Conservation (phyloP, 1,284 basidiomycete genomes). For the Cerioporus squamosus region DNA sequence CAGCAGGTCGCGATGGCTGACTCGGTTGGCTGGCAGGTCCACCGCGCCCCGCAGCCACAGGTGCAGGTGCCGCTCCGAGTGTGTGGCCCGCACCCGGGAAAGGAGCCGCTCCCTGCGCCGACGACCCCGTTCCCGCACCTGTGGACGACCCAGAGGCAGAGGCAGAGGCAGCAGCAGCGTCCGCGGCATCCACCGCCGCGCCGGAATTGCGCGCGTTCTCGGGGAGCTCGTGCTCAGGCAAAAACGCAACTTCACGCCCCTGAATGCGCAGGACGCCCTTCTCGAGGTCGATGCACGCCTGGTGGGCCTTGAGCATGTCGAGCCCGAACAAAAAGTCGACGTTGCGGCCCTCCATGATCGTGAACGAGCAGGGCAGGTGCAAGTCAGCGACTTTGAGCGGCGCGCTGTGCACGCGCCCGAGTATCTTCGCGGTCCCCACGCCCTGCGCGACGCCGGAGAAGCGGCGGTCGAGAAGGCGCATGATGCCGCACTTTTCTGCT, state of each 20-base stretch:
- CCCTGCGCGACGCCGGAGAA: constrained; percentile 94
- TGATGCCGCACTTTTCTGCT: constrained; percentile 92
- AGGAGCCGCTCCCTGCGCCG: constrained; percentile 12
- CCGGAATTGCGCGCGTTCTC: constrained; percentile 64
- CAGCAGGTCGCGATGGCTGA: constrained; percentile 8
- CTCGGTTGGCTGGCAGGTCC: constrained; percentile 13
- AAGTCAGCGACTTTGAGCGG: constrained; percentile 89
- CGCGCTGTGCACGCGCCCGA: constrained; percentile 93
- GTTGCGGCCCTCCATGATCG: constrained; percentile 93
- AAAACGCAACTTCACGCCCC: constrained; percentile 84
- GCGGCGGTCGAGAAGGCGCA: constrained; percentile 89
- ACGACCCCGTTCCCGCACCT: constrained; percentile 17
- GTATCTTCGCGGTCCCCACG: constrained; percentile 93
- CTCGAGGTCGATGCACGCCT: constrained; percentile 92
- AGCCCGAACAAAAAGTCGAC: constrained; percentile 95
- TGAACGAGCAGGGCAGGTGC: constrained; percentile 90
- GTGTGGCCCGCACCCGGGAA: constrained; percentile 72
- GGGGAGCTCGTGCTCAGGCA: constrained; percentile 94
- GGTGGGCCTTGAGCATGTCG: constrained; percentile 98
- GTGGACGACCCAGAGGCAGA: constrained; percentile 23
- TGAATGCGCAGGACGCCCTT: constrained; percentile 90
- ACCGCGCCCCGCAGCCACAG: constrained; percentile 26
- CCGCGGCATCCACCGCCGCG: constrained; percentile 22
- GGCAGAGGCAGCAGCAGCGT: constrained; percentile 18
- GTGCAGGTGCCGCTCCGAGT: constrained; percentile 45